Evolutionary conservation across 83 land plant species (phyloP), one percentile per base, ranked within the genome.

Genomic region (Picea engelmannii): DNA sequence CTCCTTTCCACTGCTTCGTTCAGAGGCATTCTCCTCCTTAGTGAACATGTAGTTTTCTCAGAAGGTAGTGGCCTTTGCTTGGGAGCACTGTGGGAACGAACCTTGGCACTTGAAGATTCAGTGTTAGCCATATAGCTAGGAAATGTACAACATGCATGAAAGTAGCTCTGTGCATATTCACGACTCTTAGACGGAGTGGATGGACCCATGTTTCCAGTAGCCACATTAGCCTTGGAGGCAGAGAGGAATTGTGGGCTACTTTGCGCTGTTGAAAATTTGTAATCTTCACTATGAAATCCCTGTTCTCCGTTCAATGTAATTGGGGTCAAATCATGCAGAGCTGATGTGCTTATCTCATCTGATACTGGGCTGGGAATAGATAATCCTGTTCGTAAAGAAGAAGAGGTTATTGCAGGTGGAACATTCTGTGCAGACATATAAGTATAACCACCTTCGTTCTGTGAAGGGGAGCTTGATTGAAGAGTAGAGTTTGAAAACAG

Each of bases 101-200:
- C 62, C 64, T 92, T 92, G 21, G 94, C 94, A 65, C 70, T 84
- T 1, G 90, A 87, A 6, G 94, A 92, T 77, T 92, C 87, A 3
- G 94, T 92, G 85, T 86, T 84, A 20, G 90, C 80, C 94, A 92
- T 92, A 88, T 92, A 92, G 74, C 69, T 88, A 0, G 92, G 92
- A 64, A 81, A 83, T 74, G 87, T 91, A 6, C 88, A 85, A 81
- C 83, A 87, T 21, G 86, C 91, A 62, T 86, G 88, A 59, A 78
- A 75, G 49, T 40, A 83, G 76, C 89, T 87, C 74, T 76, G 42
- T 12, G 87, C 78, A 77, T 84, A 83, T 20, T 89, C 91, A 52
- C 10, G 58, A 60, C 90, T 89, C 80, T 89, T 91, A 0, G 89
- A 66, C 1, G 93, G 93, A 9, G 93, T 89, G 80, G 84, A 85